Percentiles rank a stretch among this genome's conserved stretches.
phyloP scores from a whole-genome alignment of 257 asterid species.

The Oldenlandia corymbosa region DNA sequence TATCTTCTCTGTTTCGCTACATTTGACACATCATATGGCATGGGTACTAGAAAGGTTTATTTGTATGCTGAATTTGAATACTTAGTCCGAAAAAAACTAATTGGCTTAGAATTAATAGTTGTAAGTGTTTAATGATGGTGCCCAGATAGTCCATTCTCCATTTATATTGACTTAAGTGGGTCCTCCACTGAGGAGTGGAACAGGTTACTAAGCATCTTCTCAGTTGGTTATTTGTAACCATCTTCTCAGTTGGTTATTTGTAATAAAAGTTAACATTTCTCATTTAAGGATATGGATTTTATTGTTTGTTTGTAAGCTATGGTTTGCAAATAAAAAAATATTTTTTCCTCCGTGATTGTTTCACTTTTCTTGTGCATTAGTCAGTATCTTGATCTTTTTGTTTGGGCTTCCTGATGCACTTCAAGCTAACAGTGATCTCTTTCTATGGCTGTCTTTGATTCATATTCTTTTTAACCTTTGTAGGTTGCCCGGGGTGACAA shows the following conservation, averaged over 20 bases:
- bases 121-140: background rate
- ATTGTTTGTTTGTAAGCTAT: background rate
- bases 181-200: background rate
- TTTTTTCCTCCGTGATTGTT: background rate
- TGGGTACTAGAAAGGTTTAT: background rate
- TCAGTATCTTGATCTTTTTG: conserved; percentile 2
- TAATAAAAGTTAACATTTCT: background rate
- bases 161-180: background rate
- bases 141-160: background rate
- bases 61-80: too few relatives aligned
- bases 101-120: background rate
- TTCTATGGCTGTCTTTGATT: background rate
- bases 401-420: background rate
- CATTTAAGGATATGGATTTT: background rate
- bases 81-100: too few relatives aligned
- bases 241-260: too few relatives aligned
- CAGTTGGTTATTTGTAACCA: too few relatives aligned
- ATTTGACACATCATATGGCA: background rate
- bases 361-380: background rate
- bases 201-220: background rate
- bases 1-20: background rate
- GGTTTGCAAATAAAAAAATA: background rate
- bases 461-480: conserved; percentile 14
- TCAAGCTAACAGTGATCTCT: background rate
- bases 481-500: conserved; percentile 93